phyloP scores from a whole-genome alignment of 2,329 filamentous ascomycete species.

The Cercospora nicotianae region DNA sequence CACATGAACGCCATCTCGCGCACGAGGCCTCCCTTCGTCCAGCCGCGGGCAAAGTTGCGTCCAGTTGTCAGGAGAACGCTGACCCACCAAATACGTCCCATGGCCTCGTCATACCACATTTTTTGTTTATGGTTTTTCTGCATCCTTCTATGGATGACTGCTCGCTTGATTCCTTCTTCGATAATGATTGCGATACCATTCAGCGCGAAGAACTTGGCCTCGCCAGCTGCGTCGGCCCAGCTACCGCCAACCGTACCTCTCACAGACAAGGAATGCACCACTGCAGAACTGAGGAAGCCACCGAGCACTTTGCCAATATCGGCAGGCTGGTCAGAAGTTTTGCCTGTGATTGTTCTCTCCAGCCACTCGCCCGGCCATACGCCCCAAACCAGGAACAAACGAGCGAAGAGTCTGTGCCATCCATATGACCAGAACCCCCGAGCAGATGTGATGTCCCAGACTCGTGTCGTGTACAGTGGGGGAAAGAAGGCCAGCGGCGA shows the following conservation, averaged over 20 bases:
- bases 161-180: constrained; percentile 32
- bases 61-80: constrained; percentile 43
- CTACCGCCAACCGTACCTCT: constrained; percentile 44
- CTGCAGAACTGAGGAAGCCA: constrained; percentile 44
- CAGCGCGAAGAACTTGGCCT: constrained; percentile 37
- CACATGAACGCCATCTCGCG: constrained; percentile 41
- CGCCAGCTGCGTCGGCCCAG: constrained; percentile 36
- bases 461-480: constrained; percentile 45
- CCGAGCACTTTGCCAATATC: constrained; percentile 49
- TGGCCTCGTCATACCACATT: constrained; percentile 36
- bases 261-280: constrained; percentile 46
- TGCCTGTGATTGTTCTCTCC: constrained; percentile 44
- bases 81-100: constrained; percentile 47
- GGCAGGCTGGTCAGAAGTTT: constrained; percentile 38
- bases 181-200: constrained; percentile 36
- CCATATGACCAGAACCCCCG: constrained; percentile 48
- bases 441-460: constrained; percentile 45
- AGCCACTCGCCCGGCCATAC: constrained; percentile 49
- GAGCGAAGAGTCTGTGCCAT: constrained; percentile 48
- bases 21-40: constrained; percentile 45
- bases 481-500: constrained; percentile 48
- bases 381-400: constrained; percentile 48
- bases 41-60: constrained; percentile 46
- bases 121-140: constrained; percentile 22
- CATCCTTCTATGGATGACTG: constrained; percentile 27